Evolutionary conservation across 352 stramenopile genomes (phyloP).

Genomic region (Detonula confervacea): DNA sequence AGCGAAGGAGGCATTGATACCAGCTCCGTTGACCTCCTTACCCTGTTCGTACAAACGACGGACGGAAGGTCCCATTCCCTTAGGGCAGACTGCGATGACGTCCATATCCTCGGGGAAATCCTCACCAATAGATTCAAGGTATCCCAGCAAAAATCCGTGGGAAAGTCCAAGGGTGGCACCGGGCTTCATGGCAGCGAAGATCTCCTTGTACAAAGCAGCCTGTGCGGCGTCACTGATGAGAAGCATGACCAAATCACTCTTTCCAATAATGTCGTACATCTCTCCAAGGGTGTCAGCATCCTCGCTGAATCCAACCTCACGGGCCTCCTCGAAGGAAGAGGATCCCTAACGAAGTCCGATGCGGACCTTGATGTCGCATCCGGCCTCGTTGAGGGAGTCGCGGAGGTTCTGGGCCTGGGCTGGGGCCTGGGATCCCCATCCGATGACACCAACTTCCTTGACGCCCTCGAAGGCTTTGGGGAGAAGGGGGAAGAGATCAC

Average conservation of each 20-base stretch:
- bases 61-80: conserved; percentile 97
- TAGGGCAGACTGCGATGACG: conserved; percentile 98
- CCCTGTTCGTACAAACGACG: conserved; percentile 97
- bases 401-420: conserved; percentile 97
- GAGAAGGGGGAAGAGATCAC: conserved; percentile 94
- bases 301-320: conserved; percentile 92
- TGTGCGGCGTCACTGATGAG: conserved; percentile 96
- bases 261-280: conserved; percentile 95
- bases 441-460: conserved; percentile 97
- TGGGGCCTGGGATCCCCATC: conserved; percentile 96
- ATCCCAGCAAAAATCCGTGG: conserved; percentile 96
- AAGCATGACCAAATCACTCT: conserved; percentile 96
- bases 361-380: conserved; percentile 89
- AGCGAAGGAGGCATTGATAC: conserved; percentile 96
- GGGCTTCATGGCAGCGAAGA: conserved; percentile 95
- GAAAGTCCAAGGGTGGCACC: conserved; percentile 95
- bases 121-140: conserved; percentile 95
- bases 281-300: conserved; percentile 92
- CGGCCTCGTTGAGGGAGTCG: conserved; percentile 93
- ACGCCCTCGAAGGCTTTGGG: conserved; percentile 95
- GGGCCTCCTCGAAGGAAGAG: conserved; percentile 84
- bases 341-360: conserved; percentile 89
- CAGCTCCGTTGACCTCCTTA: conserved; percentile 96
- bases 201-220: conserved; percentile 95
- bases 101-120: conserved; percentile 95